Percentiles rank a stretch among this genome's conserved stretches.
These are phyloP conservation scores for Entonaema liquescens DNA, from an alignment of 495 filamentous ascomycete genomes.

Conservation along the genomic window DNA sequence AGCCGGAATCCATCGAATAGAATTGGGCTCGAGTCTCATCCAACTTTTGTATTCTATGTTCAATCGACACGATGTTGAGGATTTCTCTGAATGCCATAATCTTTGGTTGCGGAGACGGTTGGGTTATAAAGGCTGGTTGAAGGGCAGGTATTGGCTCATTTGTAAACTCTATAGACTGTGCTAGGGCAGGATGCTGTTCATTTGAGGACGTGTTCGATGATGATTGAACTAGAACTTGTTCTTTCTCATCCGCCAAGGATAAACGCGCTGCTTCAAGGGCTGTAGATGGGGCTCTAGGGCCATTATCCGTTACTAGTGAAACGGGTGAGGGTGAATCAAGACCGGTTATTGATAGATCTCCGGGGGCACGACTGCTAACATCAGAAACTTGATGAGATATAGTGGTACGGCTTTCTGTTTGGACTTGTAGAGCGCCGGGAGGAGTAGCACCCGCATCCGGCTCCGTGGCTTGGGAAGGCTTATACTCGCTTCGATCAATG, in stretches of 20 bases:
- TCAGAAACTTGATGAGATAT: slow-evolving; percentile 51
- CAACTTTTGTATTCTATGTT: slow-evolving; percentile 74
- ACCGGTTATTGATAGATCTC: slow-evolving; percentile 25
- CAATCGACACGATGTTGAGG: slow-evolving; percentile 64
- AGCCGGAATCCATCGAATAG: slow-evolving; percentile 73
- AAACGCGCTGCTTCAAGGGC: slow-evolving; percentile 26
- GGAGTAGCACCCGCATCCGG: background rate
- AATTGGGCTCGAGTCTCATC: slow-evolving; percentile 75
- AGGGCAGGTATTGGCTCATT: background rate
- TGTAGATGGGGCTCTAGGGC: slow-evolving; percentile 2
- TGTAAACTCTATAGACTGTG: slow-evolving; percentile 9
- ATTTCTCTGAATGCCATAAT: slow-evolving; percentile 75
- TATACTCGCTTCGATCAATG: background rate
- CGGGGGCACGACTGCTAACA: slow-evolving; percentile 45
- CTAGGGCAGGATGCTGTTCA: slow-evolving; percentile 53
- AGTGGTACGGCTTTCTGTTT: slow-evolving; percentile 10
- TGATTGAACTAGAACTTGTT: slow-evolving; percentile 49
- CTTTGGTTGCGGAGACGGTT: slow-evolving; percentile 49
- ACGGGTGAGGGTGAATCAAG: slow-evolving; percentile 51
- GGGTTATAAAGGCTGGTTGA: slow-evolving; percentile 31
- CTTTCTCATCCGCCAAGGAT: slow-evolving; percentile 59
- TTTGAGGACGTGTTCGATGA: slow-evolving; percentile 47
- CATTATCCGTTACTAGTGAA: slow-evolving; percentile 39
- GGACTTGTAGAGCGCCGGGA: slow-evolving; percentile 22
- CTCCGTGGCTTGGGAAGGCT: background rate